Evolutionary conservation across 306 rosid species (phyloP), one percentile per base, ranked within the genome.

Genomic region (Arachis hypogaea): DNA sequence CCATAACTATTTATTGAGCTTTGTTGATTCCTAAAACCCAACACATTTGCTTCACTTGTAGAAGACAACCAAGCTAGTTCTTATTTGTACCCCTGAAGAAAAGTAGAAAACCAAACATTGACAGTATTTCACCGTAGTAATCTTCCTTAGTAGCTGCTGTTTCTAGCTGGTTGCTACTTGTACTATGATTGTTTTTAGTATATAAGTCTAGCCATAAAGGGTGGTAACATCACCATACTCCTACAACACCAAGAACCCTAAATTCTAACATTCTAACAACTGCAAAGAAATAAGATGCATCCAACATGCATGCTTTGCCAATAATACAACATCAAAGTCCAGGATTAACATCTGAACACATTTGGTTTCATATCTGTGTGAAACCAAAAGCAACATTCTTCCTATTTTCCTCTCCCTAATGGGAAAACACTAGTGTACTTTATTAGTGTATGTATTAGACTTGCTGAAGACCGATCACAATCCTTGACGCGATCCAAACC

Each of bases 321-420:
- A 42, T 56, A 30, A 29, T 12, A 11, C 10, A 69, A 77, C 22
- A 69, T 42, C 59, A 69, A 51, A 79, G 66, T 40, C 70, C 14
- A 59, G 45, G 51, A 73, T 66, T 47, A 50, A 29, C 57, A 40
- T 73, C 2, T 41, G 6, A 67, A 51, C 71, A 73, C 11, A 67
- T 14, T 50, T 18, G 28, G 6, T 49, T 47, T 66, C 8, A 65
- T 5, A 29, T 12, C 51, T 30, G 28, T 5, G 22, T 0, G 43
- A 74, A 74, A 68, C 49, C 45, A 68, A 33, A 36, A n/a, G 64
- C 38, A 64, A 12, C 51, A 5, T 11, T 50, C 18, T 63, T 38
- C 16, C 10, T 64, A n/a, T 36, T 14, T 8, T 11, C 4, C 51
- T 10, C 51, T 6, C 10, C 9, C 46, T 6, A 49, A 8, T 2